Evolutionary conservation across 2,329 filamentous ascomycete genomes (phyloP).

Genomic region (Pseudogymnoascus sp.): DNA sequence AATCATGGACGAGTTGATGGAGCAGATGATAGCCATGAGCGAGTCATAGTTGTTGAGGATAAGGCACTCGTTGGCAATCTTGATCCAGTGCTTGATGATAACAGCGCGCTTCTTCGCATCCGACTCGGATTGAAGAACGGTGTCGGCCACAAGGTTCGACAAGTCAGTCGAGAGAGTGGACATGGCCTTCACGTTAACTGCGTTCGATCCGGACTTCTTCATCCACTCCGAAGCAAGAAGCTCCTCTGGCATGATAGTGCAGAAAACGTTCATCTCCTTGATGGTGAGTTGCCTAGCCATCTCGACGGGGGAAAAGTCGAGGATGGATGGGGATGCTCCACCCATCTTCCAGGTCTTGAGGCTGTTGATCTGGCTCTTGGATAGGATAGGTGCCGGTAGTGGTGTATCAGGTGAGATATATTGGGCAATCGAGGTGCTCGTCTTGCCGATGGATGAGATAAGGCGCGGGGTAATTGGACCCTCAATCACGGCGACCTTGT

Average conservation of each 20-base stretch:
- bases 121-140: conserved; percentile 68
- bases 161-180: conserved; percentile 85
- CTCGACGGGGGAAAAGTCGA: conserved; percentile 89
- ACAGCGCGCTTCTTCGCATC: conserved; percentile 87
- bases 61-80: conserved; percentile 77
- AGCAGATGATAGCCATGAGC: conserved; percentile 94
- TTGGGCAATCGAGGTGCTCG: conserved; percentile 63
- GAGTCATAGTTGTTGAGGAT: conserved; percentile 94
- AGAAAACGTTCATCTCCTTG: conserved; percentile 87
- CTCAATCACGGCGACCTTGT: conserved; percentile 67
- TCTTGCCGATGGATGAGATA: conserved; percentile 81
- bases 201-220: conserved; percentile 71
- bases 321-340: conserved; percentile 59
- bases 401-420: conserved; percentile 65
- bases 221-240: conserved; percentile 89
- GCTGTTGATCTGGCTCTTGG: conserved; percentile 65
- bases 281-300: conserved; percentile 86
- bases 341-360: conserved; percentile 69
- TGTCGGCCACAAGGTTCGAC: conserved; percentile 86
- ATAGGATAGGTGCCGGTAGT: conserved; percentile 60
- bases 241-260: conserved; percentile 84
- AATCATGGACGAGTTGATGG: conserved; percentile 85
- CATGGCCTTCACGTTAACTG: conserved; percentile 90
- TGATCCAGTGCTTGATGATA: conserved; percentile 97
- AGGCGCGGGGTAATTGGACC: conserved; percentile 73